These are phyloP conservation scores for Leptographium radiaticola DNA, from an alignment of 2,329 filamentous ascomycete species.

Conservation along the genomic window DNA sequence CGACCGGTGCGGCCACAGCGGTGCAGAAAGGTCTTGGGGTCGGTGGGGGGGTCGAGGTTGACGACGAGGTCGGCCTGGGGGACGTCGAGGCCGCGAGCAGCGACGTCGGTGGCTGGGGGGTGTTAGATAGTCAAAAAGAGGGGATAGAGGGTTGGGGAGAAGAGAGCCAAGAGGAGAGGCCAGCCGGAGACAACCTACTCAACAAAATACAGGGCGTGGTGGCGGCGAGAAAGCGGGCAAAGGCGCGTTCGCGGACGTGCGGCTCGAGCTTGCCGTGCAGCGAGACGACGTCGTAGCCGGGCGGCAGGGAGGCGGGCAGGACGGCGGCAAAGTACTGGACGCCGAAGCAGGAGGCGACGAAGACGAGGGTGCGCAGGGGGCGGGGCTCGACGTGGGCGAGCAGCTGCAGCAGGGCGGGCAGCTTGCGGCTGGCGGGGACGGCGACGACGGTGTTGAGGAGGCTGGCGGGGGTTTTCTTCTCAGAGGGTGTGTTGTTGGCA, in stretches of 20 bases:
- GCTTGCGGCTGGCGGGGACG: constrained; percentile 64
- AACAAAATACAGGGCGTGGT: constrained; percentile 68
- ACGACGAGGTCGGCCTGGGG: constrained; percentile 84
- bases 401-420: constrained; percentile 60
- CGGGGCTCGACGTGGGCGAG: constrained; percentile 55
- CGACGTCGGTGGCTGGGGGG: constrained; percentile 56
- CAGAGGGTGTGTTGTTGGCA: no score
- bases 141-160: no score
- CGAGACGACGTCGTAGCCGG: constrained; percentile 57
- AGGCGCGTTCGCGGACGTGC: constrained; percentile 80
- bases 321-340: constrained; percentile 89
- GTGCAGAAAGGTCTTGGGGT: constrained; percentile 92
- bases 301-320: constrained; percentile 58
- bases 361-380: constrained; percentile 79
- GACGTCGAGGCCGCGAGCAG: constrained; percentile 81
- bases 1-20: constrained; percentile 80
- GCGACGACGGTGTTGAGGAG: constrained; percentile 82
- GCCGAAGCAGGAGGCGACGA: constrained; percentile 83
- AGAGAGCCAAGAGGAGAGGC: not conserved
- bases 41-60: constrained; percentile 70
- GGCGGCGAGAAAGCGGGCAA: constrained; percentile 63
- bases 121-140: not conserved
- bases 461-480: constrained; percentile 81
- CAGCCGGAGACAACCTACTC: constrained; percentile 26
- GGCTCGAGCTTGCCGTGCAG: constrained; percentile 87